Evolutionary conservation across 2,329 filamentous ascomycete genomes (phyloP), one percentile per base, ranked within the genome.

Genomic region (Botryosphaeria dothidea): DNA sequence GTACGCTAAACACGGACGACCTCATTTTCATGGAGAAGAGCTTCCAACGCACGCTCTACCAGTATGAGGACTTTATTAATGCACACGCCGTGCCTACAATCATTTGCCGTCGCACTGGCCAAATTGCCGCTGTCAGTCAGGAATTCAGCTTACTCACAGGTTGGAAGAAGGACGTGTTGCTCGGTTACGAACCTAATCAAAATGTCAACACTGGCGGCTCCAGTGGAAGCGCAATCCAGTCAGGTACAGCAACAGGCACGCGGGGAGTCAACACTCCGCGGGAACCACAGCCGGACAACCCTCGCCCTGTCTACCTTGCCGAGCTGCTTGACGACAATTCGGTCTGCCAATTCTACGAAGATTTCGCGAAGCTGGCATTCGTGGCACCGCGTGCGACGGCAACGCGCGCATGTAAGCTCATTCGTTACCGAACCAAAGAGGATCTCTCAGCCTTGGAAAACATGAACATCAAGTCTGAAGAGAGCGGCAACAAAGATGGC

Each of bases 1-100:
- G 92, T 72, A 93, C 92, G n/a, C 82, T 98, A 67, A 93, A 92
- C 68, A 84, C 89, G 19, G 90, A 95, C 72, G 95, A 99, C 77
- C 83, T 98, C 29, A 89, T 99, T 23, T 97, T 98, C 77, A 97
- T 97, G 91, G 95, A 99, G 77, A 96, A 96, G 79, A 96, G 92
- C 72, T 92, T 98, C 74, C 95, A 99, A 78, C 88, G 95, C 41
- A 96, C 92, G 0, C 83, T 98, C 11, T 92, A 93, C 73, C 93
- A 97, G 75, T 96, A 96, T 72, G 92, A 98, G 74, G 92, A 96
- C 69, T 90, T 96, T 69, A 91, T 97, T 81, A 88, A 92, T 65
- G 89, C 92, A 68, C 92, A 90, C 67, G 92, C 92, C 43, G 96
- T 93, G 3, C 95, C 95, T 0, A 96, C 93, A 0, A 88, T 99